phyloP scores from a whole-genome alignment of 805 yeast species.

The Teunomyces atbi region DNA sequence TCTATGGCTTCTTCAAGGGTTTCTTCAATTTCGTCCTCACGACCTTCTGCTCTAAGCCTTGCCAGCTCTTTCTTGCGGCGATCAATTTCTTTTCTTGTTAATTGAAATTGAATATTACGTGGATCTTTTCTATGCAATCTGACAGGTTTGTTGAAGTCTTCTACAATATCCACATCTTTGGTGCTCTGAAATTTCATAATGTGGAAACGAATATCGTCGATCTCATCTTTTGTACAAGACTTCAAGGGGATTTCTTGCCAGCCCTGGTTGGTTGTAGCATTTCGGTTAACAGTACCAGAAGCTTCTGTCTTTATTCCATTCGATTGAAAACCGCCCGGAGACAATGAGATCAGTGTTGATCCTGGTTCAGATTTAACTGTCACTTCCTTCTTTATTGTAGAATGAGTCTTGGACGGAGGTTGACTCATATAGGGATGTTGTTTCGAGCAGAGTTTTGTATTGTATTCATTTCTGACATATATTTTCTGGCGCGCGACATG shows the following conservation, averaged over 20 bases:
- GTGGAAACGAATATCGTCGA: conserved; percentile 74
- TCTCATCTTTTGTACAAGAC: conserved; percentile 70
- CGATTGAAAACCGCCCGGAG: conserved; percentile 4
- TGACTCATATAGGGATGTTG: conserved; percentile 23
- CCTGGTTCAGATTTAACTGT: conserved; percentile 10
- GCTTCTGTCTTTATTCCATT: not conserved
- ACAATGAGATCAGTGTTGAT: not conserved
- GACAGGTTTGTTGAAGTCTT: conserved; percentile 76
- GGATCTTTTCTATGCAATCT: conserved; percentile 94
- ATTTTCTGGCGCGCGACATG: conserved; percentile 2
- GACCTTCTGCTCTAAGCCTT: conserved; percentile 15
- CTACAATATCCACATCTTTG: conserved; percentile 66
- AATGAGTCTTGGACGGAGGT: conserved; percentile 3
- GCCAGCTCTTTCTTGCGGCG: conserved; percentile 40
- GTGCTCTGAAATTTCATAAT: conserved; percentile 77
- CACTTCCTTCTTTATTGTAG: conserved; percentile 28
- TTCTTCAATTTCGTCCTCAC: conserved; percentile 3
- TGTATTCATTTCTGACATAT: not conserved
- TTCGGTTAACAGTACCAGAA: not conserved
- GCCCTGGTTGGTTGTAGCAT: conserved; percentile 18
- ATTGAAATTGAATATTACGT: conserved; percentile 80
- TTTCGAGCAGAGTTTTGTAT: conserved; percentile 2
- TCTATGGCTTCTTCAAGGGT: conserved; percentile 13
- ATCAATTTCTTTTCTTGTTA: conserved; percentile 74
- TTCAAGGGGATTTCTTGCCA: conserved; percentile 61